Base-by-base conservation (phyloP, 257 asterid species). In the Plantago ovata region DNA sequence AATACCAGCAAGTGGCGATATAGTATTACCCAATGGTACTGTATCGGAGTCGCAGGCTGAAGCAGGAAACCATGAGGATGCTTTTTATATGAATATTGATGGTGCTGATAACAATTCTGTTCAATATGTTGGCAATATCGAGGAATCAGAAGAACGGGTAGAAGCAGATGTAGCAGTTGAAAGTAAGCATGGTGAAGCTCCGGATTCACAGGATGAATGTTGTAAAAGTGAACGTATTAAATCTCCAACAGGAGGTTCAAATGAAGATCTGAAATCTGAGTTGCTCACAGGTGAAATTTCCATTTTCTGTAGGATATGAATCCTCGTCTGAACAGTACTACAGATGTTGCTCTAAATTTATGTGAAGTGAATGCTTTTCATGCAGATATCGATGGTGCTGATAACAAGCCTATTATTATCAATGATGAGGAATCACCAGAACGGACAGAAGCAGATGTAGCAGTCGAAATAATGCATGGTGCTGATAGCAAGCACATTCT, bases 121-220 rank as follows among this genome's bases (percentile, higher is more conserved):
- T 55, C 33, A 21, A 38, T 38, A 12, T 55, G 60, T 38, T 38
- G 15, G 45, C 60, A 38, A 11, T 38, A 46, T 18, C 12, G 46
- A 55, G 21, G 33, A 21, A 9, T 11, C 42, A 15, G 32, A 36
- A 20, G 38, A 41, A 55, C 46, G n/a, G 18, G 62, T 71, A n/a
- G 81, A 72, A 36, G 64, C 67, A 24, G 80, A 53, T 63, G 74
- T 66, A 42, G 81, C 62, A 57, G 71, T 64, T 62, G 80, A 65
- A 56, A 51, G n/a, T n/a, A n/a, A n/a, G n/a, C n/a, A n/a, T n/a
- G n/a, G n/a, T n/a, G n/a, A n/a, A n/a, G n/a, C n/a, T n/a, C n/a
- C n/a, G 14, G 13, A 41, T 9, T 15, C 11, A 10, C 46, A 4
- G 11, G 46, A 41, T 41, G 16, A n/a, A 42, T n/a, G n/a, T n/a